Conservation (phyloP, 2,329 filamentous ascomycete species). For the Phoma herbarum region DNA sequence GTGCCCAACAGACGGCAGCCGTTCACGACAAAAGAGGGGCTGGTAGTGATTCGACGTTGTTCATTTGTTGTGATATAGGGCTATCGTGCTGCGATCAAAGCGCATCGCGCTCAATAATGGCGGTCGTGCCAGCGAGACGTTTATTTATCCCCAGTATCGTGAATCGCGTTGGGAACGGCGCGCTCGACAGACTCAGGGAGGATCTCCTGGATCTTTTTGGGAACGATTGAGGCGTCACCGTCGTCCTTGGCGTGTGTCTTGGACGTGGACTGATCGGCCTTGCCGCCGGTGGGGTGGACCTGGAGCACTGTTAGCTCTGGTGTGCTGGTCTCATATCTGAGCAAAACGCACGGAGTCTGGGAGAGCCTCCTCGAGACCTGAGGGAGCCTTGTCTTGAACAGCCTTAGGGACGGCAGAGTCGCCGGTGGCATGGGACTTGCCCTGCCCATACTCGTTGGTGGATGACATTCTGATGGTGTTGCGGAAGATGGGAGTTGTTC, state of each 20-base stretch:
- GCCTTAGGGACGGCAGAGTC: constrained; percentile 53
- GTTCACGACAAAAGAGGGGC: neutral
- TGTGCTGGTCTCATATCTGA: too few species aligned
- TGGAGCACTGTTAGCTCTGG: constrained; percentile 11
- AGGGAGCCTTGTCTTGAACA: constrained; percentile 52
- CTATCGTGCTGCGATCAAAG: constrained; percentile 9
- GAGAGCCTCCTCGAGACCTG: constrained; percentile 52
- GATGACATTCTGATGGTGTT: constrained; percentile 37
- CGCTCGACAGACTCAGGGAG: constrained; percentile 57
- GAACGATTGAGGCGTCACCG: constrained; percentile 52
- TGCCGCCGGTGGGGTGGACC: constrained; percentile 51
- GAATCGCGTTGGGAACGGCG: constrained; percentile 55
- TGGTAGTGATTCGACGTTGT: neutral
- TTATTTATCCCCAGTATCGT: constrained; percentile 51
- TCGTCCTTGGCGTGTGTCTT: constrained; percentile 53
- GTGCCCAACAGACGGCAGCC: neutral
- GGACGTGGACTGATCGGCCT: constrained; percentile 45
- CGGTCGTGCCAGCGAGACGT: neutral
- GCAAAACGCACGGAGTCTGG: constrained; percentile 46
- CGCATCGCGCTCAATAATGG: constrained; percentile 8
- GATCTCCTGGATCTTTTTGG: constrained; percentile 55
- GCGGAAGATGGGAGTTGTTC: constrained; percentile 25
- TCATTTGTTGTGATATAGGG: constrained; percentile 2
- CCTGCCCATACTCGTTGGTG: constrained; percentile 51
- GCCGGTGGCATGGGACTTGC: constrained; percentile 53